A percentile compares a stretch with the other conserved stretches of the same genome.
Evolutionary conservation across 192 early-diverging fungal genomes (phyloP).

Genomic region (Gigaspora rosea): DNA sequence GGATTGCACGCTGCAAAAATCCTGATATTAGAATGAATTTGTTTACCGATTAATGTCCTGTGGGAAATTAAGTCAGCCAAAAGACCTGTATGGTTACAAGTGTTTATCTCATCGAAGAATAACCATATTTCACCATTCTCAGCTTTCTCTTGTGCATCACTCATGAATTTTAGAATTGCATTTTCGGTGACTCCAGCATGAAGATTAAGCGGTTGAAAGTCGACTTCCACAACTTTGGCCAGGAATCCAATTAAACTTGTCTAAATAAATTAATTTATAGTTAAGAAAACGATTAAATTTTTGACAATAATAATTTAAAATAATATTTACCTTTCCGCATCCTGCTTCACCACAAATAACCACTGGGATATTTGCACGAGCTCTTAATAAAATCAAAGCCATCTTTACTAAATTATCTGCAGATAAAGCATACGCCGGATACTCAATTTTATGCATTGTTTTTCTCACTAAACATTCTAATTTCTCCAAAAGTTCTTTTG

Average conservation of each 20-base stretch:
- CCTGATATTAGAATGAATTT: conserved; percentile 26
- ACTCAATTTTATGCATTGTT: conserved; percentile 8
- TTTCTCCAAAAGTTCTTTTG: neutral
- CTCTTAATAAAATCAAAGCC: conserved; percentile 29
- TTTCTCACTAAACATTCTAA: conserved; percentile 27
- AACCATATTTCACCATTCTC: conserved; percentile 22
- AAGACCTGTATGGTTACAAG: conserved; percentile 28
- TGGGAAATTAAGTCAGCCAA: conserved; percentile 20
- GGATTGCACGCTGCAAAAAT: conserved; percentile 34
- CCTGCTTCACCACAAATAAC: conserved; percentile 31
- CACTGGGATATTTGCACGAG: conserved; percentile 32
- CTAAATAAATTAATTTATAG: neutral
- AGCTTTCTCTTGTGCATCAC: conserved; percentile 5
- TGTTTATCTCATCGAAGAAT: conserved; percentile 35
- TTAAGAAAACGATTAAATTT: neutral
- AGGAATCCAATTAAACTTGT: conserved; percentile 30
- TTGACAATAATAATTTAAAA: neutral
- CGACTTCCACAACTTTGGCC: conserved; percentile 25
- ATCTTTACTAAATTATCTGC: conserved; percentile 33
- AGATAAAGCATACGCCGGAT: conserved; percentile 15
- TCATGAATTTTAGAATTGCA: conserved; percentile 9
- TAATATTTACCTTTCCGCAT: conserved; percentile 33
- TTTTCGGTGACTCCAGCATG: conserved; percentile 31
- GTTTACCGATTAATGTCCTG: conserved; percentile 4
- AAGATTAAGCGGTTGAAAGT: conserved; percentile 8